Conservation (phyloP, 202 grass and related monocot genomes). For the Hordeum pubiflorum region DNA sequence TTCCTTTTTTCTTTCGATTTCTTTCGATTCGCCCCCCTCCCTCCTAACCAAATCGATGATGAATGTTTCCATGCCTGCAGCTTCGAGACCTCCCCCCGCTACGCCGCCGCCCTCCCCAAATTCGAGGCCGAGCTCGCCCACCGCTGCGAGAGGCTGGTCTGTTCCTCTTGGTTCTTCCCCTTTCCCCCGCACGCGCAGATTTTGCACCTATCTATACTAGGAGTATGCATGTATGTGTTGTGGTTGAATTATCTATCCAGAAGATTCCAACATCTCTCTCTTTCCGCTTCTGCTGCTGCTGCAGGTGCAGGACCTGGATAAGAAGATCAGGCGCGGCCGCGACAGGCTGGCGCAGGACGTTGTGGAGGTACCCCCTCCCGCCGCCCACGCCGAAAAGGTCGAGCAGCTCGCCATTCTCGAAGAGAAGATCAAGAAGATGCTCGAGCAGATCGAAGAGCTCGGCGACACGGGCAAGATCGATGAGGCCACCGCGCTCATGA, state of each 20-base stretch:
- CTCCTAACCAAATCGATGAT: neutral
- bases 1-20: too few relatives aligned
- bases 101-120: conserved; percentile 38
- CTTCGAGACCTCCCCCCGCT: conserved; percentile 56
- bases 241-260: neutral
- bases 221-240: neutral
- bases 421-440: conserved; percentile 69
- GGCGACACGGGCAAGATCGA: conserved; percentile 62
- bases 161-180: neutral
- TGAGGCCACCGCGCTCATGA: conserved; percentile 66
- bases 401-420: conserved; percentile 51
- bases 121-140: conserved; percentile 66
- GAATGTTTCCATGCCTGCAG: conserved; percentile 7
- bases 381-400: conserved; percentile 42
- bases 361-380: conserved; percentile 19
- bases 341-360: conserved; percentile 53
- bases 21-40: neutral
- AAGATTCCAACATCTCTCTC: neutral
- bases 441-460: conserved; percentile 63
- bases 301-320: conserved; percentile 60
- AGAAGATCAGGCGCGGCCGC: conserved; percentile 57
- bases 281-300: too few relatives aligned
- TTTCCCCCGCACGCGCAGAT: neutral
- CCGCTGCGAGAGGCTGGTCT: conserved; percentile 63
- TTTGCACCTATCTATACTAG: neutral